Percentiles rank a stretch among this genome's conserved stretches.
These are phyloP conservation scores for Posidonia australis DNA, from an alignment of 106 monocot species.

Conservation along the genomic window DNA sequence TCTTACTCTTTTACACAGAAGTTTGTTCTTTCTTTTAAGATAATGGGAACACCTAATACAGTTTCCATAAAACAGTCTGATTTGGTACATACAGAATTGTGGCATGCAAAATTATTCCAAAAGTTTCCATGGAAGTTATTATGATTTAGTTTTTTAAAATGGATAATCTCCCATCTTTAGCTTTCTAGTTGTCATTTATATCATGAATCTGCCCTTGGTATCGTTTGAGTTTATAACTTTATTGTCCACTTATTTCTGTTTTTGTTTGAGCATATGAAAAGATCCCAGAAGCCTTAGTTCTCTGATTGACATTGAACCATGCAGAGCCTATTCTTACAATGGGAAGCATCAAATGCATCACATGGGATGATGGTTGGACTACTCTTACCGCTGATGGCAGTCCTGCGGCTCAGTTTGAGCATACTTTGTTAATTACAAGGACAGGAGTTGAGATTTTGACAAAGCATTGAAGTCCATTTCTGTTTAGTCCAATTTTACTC, in stretches of 20 bases:
- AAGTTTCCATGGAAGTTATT: neutral
- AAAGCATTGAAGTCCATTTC: slow-evolving; percentile 26
- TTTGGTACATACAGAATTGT: no score
- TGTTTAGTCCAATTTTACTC: neutral
- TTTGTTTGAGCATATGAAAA: neutral
- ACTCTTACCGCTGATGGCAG: slow-evolving; percentile 79
- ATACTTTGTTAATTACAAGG: slow-evolving; percentile 73
- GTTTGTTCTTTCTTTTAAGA: no score
- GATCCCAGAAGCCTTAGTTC: neutral
- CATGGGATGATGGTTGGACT: slow-evolving; percentile 94
- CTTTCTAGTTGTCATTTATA: neutral
- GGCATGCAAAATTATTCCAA: no score
- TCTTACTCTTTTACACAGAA: no score
- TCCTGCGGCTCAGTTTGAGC: slow-evolving; percentile 71
- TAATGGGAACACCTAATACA: no score
- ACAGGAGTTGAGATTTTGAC: slow-evolving; percentile 80
- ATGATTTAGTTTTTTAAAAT: neutral
- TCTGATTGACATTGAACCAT: neutral
- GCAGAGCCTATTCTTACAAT: slow-evolving; percentile 87
- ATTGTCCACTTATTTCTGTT: no score
- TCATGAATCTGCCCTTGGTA: no score
- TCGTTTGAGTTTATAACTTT: no score
- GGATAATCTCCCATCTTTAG: neutral
- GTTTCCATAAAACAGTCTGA: no score
- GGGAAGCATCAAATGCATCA: slow-evolving; percentile 62